A percentile compares a stretch with the other conserved stretches of the same genome.
phyloP scores from a whole-genome alignment of 2,329 filamentous ascomycete genomes.

The Cryphonectria radicalis region DNA sequence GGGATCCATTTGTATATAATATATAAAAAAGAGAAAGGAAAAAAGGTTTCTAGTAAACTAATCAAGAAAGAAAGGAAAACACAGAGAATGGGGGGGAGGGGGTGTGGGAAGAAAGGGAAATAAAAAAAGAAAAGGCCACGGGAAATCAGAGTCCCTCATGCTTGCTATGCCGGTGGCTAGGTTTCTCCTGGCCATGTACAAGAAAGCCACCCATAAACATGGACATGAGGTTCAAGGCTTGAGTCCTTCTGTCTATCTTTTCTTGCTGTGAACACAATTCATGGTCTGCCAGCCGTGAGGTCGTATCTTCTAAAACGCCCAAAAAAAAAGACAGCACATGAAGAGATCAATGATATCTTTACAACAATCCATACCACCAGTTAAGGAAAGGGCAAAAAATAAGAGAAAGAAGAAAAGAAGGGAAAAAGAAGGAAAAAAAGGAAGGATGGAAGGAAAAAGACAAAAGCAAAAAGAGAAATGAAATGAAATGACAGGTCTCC shows the following conservation, averaged over 20 bases:
- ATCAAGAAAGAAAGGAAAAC: background rate
- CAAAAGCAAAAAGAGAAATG: background rate
- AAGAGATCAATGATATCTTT: background rate
- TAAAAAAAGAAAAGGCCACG: background rate
- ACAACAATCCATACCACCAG: too few relatives aligned
- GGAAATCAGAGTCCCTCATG: background rate
- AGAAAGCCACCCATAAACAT: background rate
- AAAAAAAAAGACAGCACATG: background rate
- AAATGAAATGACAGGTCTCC: background rate
- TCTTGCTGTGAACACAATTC: background rate
- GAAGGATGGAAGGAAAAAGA: background rate
- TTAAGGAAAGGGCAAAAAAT: too few relatives aligned
- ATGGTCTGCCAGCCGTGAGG: background rate
- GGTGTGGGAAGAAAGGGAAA: background rate
- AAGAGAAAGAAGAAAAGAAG: too few relatives aligned
- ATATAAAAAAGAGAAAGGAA: background rate
- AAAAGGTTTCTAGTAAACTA: background rate
- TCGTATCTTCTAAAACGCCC: background rate
- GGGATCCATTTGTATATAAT: too few relatives aligned
- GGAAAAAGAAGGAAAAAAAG: background rate
- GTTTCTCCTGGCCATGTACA: background rate
- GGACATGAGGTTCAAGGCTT: background rate
- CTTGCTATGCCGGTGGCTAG: background rate
- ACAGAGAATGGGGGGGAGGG: background rate
- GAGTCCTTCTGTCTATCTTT: background rate